Evolutionary conservation across 495 filamentous ascomycete genomes (phyloP), one percentile per base, ranked within the genome.

Genomic region (Penicillium dipodomyicola): DNA sequence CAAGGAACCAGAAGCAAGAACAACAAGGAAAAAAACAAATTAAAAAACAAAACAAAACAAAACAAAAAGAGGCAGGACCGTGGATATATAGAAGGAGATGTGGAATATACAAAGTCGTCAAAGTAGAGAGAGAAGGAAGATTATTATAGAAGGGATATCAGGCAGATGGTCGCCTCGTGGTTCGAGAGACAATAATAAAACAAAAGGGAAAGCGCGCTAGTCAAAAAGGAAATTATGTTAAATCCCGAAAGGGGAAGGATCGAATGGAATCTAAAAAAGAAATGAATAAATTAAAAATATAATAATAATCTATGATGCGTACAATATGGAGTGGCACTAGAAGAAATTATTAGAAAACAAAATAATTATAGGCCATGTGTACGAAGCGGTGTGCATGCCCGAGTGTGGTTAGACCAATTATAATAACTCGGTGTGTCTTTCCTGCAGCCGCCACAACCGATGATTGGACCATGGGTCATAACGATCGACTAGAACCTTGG

Each of bases 61-160:
- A 41, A 52, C 15, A 52, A 32, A 27, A 51, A 5, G 9, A 35
- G 17, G 10, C 59, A 11, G 14, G 30, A 54, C 40, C 47, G 55
- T 53, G 55, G 23, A 50, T 50, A 44, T 60, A 45, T 56, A 49
- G 58, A 49, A 53, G 48, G 54, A 32, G 43, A 52, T 53, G 54
- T 61, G 47, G 40, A 62, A 58, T 44, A 61, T 44, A 54, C 39
- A 54, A 17, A 17, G 35, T 39, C 35, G 14, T 5, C 56, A 42
- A 54, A 54, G 54, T 41, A 35, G 45, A 62, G 42, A 55, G 33
- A 55, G 57, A 60, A 49, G 56, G 43, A 55, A 57, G 56, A 57
- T 43, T 51, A 22, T 44, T 59, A 48, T 54, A 53, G 55, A 49
- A 57, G 41, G 45, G 33, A 40, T 17, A 39, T 17, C 19, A 51